Base-by-base conservation (phyloP, 2,329 filamentous ascomycete genomes). In the Exophiala dermatitidis region DNA sequence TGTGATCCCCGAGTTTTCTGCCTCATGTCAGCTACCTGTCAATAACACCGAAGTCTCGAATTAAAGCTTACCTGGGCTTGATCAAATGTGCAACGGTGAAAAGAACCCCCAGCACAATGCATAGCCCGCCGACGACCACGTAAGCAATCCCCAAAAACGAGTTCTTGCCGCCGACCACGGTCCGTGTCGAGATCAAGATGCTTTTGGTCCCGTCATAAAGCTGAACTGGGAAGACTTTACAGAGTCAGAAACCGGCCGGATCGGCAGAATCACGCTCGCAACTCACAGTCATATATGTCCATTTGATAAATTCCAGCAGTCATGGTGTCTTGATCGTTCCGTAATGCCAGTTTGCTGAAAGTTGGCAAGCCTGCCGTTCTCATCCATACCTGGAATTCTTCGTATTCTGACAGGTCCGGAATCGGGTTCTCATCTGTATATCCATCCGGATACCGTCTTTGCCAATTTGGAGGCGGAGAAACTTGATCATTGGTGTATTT, bases 361-460 rank as follows among this genome's bases (percentile, higher is more conserved):
- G 85, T 86, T 1, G 93, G 93, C 64, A 97, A 74, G 53, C 91
- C 93, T 28, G 93, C 93, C 1, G 94, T 95, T 63, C 93, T 84
- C 93, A 98, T 98, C 93, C 93, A 98, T 26, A 97, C 90, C 72
- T 96, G 90, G 69, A 98, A 95, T 41, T 83, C 82, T 69, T 95
- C 86, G 72, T 89, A 84, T 0, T 82, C 72, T 58, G 84, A 78
- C 12, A 97, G 69, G 63, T 93, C 72, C 0, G 90, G 89, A 26
- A 88, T 83, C 1, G 79, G 80, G 48, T 78, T 77, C 0, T 79
- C 72, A 0, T 74, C 68, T 2, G 79, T 84, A 66, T 95, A 95
- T 57, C 79, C 81, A 36, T 84, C 67, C 4, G 84, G 84, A 62
- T 85, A 95, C 53, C 81, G 79, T 8, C 77, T 65, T 12, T 72